Conservation (phyloP, 2,329 filamentous ascomycete genomes). For the Alternaria sp. region DNA sequence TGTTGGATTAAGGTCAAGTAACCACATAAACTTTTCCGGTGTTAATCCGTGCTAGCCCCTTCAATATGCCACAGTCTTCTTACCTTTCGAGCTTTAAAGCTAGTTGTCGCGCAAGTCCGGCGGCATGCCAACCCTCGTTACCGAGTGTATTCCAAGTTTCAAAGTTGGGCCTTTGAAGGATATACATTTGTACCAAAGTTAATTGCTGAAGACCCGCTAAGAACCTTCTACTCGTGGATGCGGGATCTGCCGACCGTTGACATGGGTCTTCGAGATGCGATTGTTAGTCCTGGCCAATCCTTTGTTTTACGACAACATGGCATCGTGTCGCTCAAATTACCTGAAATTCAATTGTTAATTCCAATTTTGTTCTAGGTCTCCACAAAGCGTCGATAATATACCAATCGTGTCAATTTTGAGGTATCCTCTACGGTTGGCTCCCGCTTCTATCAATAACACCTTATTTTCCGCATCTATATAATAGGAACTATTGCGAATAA, state of each 20-base stretch:
- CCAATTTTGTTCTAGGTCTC: not conserved
- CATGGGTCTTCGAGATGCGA: not conserved
- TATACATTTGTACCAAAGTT: not conserved
- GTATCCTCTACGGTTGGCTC: not conserved
- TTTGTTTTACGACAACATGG: not conserved
- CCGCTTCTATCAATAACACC: conserved; percentile 1
- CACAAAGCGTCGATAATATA: not conserved
- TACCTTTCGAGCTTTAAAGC: too few relatives aligned
- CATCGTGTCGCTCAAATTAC: not conserved
- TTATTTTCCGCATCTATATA: not conserved
- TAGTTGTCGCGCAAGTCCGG: not conserved
- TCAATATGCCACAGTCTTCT: too few relatives aligned
- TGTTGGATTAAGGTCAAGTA: too few relatives aligned
- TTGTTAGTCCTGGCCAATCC: not conserved
- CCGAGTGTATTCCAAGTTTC: not conserved
- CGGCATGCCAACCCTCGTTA: not conserved
- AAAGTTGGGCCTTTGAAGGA: not conserved
- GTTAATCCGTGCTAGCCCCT: too few relatives aligned
- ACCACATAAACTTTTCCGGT: too few relatives aligned
- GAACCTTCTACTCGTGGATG: conserved; percentile 2
- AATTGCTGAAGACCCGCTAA: not conserved
- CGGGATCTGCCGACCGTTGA: not conserved
- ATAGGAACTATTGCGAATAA: too few relatives aligned
- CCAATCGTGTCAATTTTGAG: not conserved
- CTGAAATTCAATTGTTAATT: not conserved